phyloP scores from a whole-genome alignment of 1,284 basidiomycete genomes.

The Neonothopanus nambi region DNA sequence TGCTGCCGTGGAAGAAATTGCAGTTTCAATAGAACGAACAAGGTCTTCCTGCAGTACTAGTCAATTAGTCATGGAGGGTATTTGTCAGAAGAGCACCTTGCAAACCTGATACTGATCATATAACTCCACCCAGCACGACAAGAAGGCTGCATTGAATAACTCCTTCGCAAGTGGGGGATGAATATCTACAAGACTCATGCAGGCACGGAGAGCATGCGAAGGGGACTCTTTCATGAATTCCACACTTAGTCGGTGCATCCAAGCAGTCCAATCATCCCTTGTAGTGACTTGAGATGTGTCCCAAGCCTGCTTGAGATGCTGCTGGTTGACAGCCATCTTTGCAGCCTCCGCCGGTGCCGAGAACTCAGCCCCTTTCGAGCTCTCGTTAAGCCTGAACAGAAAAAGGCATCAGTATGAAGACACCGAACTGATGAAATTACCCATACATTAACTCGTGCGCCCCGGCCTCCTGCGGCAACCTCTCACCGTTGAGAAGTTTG shows the following conservation, averaged over 20 bases:
- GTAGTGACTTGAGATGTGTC: constrained; percentile 82
- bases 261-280: constrained; percentile 93
- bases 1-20: constrained; percentile 79
- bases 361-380: constrained; percentile 63
- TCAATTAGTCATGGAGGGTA: background rate
- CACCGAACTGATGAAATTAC: background rate
- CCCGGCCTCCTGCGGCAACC: constrained; percentile 77
- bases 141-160: constrained; percentile 97
- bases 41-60: constrained; percentile 77
- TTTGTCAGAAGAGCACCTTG: background rate
- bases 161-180: constrained; percentile 93
- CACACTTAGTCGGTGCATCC: constrained; percentile 92
- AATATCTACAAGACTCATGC: constrained; percentile 90
- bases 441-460: constrained; percentile 61
- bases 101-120: constrained; percentile 94
- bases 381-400: constrained; percentile 51
- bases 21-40: constrained; percentile 87
- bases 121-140: constrained; percentile 96
- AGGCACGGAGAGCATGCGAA: constrained; percentile 94
- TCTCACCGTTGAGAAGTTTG: constrained; percentile 91
- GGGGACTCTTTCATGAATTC: constrained; percentile 99
- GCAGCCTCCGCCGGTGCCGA: constrained; percentile 79
- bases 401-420: background rate
- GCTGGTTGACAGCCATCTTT: constrained; percentile 95
- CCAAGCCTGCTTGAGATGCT: constrained; percentile 97